A percentile compares a stretch with the other conserved stretches of the same genome.
Conservation (phyloP, 1,284 basidiomycete genomes). For the Ganoderma lucidum region DNA sequence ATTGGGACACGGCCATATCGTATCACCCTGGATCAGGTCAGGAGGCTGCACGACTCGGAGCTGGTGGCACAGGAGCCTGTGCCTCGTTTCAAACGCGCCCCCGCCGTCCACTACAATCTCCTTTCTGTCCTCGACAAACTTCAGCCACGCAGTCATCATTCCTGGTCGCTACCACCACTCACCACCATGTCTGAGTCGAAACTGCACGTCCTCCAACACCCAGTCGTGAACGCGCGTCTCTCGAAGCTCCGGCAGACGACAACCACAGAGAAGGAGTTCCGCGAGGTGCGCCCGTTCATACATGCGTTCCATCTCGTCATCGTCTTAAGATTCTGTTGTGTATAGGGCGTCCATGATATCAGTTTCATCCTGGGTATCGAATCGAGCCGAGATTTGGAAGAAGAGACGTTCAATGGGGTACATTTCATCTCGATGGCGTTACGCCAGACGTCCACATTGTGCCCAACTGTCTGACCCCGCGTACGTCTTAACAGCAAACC, state of each 20-base stretch:
- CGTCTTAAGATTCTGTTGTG: slow-evolving; percentile 26
- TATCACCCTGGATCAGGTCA: slow-evolving; percentile 15
- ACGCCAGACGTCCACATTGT: background rate
- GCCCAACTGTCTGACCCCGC: background rate
- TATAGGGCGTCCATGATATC: slow-evolving; percentile 72
- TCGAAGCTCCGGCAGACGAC: slow-evolving; percentile 71
- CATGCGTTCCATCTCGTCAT: background rate
- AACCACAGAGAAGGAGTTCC: slow-evolving; percentile 79
- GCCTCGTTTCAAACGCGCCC: slow-evolving; percentile 27
- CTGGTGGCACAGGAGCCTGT: slow-evolving; percentile 18
- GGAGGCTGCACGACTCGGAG: slow-evolving; percentile 18
- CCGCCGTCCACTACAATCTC: slow-evolving; percentile 18
- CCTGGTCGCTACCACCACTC: background rate
- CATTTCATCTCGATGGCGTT: slow-evolving; percentile 34
- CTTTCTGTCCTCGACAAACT: background rate
- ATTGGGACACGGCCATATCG: slow-evolving; percentile 29
- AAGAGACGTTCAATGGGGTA: slow-evolving; percentile 70
- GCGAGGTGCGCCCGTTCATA: slow-evolving; percentile 58
- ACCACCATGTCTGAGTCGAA: slow-evolving; percentile 30
- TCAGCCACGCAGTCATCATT: background rate
- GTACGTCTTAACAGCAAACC: slow-evolving; percentile 54
- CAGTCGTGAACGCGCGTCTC: slow-evolving; percentile 75
- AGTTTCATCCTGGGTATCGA: slow-evolving; percentile 80
- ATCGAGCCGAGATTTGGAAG: slow-evolving; percentile 70
- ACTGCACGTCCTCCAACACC: slow-evolving; percentile 72